Conservation (phyloP, 768 basidiomycete genomes). For the Sutorius australiensis region DNA sequence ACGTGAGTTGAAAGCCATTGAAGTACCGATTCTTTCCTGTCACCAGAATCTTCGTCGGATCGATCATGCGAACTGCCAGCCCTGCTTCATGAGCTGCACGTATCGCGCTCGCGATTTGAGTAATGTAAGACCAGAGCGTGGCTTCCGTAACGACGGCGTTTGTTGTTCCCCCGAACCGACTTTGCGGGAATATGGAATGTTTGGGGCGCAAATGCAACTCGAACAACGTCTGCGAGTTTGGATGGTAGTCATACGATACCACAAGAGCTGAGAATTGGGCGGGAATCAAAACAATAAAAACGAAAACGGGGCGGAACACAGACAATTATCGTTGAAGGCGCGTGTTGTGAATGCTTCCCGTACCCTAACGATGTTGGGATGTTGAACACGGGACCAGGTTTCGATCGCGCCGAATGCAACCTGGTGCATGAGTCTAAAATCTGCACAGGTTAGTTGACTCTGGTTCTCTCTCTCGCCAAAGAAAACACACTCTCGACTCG, state of each 20-base stretch:
- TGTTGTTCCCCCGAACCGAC: conserved; percentile 32
- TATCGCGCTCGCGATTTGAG: conserved; percentile 86
- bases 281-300: conserved; percentile 9
- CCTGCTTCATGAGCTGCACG: conserved; percentile 81
- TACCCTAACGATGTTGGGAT: conserved; percentile 81
- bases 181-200: conserved; percentile 35
- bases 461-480: background rate
- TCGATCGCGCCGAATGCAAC: conserved; percentile 80
- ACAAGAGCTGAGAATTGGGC: conserved; percentile 62
- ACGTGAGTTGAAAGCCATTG: background rate
- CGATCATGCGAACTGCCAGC: conserved; percentile 76
- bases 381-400: conserved; percentile 77
- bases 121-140: conserved; percentile 87
- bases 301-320: conserved; percentile 22
- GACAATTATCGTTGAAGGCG: conserved; percentile 90
- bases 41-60: conserved; percentile 81
- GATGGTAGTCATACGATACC: conserved; percentile 86
- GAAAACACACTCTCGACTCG: conserved; percentile 74
- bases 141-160: conserved; percentile 59
- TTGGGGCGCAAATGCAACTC: conserved; percentile 72
- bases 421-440: conserved; percentile 79
- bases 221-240: conserved; percentile 76
- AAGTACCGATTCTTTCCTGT: conserved; percentile 83
- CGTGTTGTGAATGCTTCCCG: conserved; percentile 94
- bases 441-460: conserved; percentile 37